Evolutionary conservation across 2,329 filamentous ascomycete genomes (phyloP).

Genomic region (Aspergillus novofumigatus): DNA sequence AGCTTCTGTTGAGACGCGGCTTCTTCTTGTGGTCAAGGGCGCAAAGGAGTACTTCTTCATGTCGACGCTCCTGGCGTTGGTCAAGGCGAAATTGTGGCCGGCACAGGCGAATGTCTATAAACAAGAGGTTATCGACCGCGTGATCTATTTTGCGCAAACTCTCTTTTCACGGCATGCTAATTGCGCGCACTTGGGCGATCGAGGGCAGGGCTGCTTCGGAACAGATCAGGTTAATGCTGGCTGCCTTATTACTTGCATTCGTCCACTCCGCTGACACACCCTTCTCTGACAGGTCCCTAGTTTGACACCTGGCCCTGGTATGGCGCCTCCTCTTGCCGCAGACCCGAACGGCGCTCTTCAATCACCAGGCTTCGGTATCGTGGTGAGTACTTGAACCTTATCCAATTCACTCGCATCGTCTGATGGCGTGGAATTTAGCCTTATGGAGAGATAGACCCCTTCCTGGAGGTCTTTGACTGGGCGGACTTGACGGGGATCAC

Average conservation of each 20-base stretch:
- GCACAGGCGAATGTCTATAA: constrained; percentile 30
- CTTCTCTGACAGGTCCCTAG: constrained; percentile 14
- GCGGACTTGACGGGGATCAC: constrained; percentile 29
- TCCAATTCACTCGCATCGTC: background rate
- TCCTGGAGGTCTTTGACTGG: constrained; percentile 34
- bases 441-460: constrained; percentile 29
- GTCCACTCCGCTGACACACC: background rate
- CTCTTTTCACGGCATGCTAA: constrained; percentile 32
- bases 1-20: constrained; percentile 26
- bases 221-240: constrained; percentile 23
- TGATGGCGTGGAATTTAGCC: constrained; percentile 10
- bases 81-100: constrained; percentile 33
- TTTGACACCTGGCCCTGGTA: constrained; percentile 17
- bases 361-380: constrained; percentile 18
- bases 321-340: constrained; percentile 18
- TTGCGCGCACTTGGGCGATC: constrained; percentile 27
- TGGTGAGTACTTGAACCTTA: constrained; percentile 16
- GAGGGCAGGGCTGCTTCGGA: constrained; percentile 28
- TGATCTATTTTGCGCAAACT: constrained; percentile 33
- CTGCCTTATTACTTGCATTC: background rate
- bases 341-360: constrained; percentile 22
- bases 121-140: constrained; percentile 33
- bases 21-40: constrained; percentile 32
- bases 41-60: constrained; percentile 40
- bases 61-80: constrained; percentile 32